Conservation (phyloP, 331 rosid genomes). For the Erythrophleum ivorense region DNA sequence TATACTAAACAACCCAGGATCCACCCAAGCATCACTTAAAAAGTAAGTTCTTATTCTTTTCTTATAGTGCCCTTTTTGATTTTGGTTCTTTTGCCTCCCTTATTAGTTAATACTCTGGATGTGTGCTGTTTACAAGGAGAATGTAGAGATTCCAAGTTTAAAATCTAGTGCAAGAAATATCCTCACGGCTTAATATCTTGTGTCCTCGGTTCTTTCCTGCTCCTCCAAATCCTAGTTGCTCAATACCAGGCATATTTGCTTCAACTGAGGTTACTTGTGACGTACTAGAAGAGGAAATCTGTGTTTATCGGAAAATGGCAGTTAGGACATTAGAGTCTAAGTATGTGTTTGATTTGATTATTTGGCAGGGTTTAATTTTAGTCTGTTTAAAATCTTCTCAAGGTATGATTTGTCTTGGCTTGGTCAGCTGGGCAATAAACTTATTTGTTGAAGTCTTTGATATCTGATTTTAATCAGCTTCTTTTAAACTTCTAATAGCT, state of each 20-base stretch:
- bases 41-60: constrained; percentile 54
- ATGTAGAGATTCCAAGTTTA: constrained; percentile 76
- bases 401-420: constrained; percentile 55
- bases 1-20: too few relatives aligned
- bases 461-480: not conserved
- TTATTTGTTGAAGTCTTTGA: constrained; percentile 17
- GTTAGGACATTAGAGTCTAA: constrained; percentile 26
- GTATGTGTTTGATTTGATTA: constrained; percentile 34
- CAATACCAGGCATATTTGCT: constrained; percentile 14
- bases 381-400: constrained; percentile 84
- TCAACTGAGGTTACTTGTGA: constrained; percentile 67
- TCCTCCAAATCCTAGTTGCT: constrained; percentile 48
- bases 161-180: constrained; percentile 78
- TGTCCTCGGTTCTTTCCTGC: constrained; percentile 94
- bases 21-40: constrained; percentile 44
- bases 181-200: constrained; percentile 76
- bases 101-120: constrained; percentile 29
- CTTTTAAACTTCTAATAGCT: not conserved
- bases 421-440: constrained; percentile 10
- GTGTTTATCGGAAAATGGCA: constrained; percentile 19
- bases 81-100: constrained; percentile 15
- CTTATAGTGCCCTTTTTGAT: not conserved
- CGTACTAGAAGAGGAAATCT: constrained; percentile 35
- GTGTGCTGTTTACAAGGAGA: constrained; percentile 64
- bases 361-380: constrained; percentile 58